phyloP scores from a whole-genome alignment of 2,329 filamentous ascomycete species.

The Cadophora gregata region DNA sequence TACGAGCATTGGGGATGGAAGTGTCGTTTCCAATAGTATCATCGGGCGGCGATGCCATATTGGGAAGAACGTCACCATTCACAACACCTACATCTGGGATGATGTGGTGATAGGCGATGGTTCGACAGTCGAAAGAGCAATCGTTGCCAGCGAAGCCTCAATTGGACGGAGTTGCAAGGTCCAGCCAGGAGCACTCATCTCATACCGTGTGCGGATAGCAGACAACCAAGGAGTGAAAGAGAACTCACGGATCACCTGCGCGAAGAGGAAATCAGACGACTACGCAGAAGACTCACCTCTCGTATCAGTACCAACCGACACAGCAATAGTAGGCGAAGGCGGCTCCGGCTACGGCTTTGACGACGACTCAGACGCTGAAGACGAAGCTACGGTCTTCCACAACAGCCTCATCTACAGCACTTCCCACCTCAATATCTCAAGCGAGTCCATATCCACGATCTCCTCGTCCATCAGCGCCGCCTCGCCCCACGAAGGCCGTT shows the following conservation, averaged over 20 bases:
- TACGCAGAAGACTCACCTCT: slow-evolving; percentile 40
- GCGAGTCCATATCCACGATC: slow-evolving; percentile 68
- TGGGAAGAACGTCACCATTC: slow-evolving; percentile 80
- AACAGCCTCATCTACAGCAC: slow-evolving; percentile 46
- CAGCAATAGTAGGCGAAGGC: slow-evolving; percentile 59
- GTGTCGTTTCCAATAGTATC: slow-evolving; percentile 74
- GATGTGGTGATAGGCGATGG: slow-evolving; percentile 78
- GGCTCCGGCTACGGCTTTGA: slow-evolving; percentile 70
- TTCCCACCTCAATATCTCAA: slow-evolving; percentile 48
- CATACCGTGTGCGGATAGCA: slow-evolving; percentile 75
- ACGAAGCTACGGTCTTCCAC: slow-evolving; percentile 62
- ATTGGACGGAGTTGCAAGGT: slow-evolving; percentile 76
- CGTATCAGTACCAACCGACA: slow-evolving; percentile 51
- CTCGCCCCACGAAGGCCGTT: slow-evolving; percentile 49
- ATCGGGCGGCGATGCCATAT: slow-evolving; percentile 87
- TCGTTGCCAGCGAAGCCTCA: slow-evolving; percentile 75
- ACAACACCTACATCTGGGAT: slow-evolving; percentile 88
- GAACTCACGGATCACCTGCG: slow-evolving; percentile 49
- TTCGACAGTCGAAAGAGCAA: slow-evolving; percentile 70
- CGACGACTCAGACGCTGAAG: slow-evolving; percentile 63
- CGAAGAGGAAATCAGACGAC: slow-evolving; percentile 49
- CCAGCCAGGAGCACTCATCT: slow-evolving; percentile 76
- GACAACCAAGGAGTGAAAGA: slow-evolving; percentile 58
- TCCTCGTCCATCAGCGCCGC: slow-evolving; percentile 58
- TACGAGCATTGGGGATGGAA: slow-evolving; percentile 76